Evolutionary conservation across 2,329 filamentous ascomycete species (phyloP).

Genomic region (Fusarium sp.): DNA sequence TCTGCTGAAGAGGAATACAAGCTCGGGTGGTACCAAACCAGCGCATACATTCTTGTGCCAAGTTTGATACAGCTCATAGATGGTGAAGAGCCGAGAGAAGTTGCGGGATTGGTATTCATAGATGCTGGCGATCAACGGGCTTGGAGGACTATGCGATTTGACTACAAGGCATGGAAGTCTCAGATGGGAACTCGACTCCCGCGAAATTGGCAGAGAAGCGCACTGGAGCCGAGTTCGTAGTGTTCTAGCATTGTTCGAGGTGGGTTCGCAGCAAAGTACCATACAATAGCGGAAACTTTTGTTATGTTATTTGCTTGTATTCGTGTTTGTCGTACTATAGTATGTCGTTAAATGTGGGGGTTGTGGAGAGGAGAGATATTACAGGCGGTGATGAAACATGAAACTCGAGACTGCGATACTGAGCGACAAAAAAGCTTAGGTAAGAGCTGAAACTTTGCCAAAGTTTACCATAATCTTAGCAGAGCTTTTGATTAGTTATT

Average conservation of each 20-base stretch:
- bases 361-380: background rate
- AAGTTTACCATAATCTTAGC: rapidly evolving
- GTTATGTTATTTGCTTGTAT: background rate
- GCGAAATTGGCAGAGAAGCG: background rate
- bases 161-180: background rate
- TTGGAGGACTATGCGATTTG: background rate
- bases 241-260: background rate
- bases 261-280: background rate
- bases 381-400: background rate
- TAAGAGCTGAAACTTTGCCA: background rate
- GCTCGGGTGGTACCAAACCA: background rate
- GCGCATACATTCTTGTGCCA: background rate
- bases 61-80: background rate
- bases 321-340: background rate
- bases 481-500: background rate
- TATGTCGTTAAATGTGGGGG: background rate
- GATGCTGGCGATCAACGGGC: background rate
- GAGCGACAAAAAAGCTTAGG: background rate
- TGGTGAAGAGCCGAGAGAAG: background rate
- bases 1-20: background rate
- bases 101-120: background rate
- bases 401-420: background rate
- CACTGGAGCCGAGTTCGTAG: background rate
- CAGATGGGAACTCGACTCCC: background rate
- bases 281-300: background rate